phyloP scores from a whole-genome alignment of 768 basidiomycete species.

The Rhizopogon vesiculosus region DNA sequence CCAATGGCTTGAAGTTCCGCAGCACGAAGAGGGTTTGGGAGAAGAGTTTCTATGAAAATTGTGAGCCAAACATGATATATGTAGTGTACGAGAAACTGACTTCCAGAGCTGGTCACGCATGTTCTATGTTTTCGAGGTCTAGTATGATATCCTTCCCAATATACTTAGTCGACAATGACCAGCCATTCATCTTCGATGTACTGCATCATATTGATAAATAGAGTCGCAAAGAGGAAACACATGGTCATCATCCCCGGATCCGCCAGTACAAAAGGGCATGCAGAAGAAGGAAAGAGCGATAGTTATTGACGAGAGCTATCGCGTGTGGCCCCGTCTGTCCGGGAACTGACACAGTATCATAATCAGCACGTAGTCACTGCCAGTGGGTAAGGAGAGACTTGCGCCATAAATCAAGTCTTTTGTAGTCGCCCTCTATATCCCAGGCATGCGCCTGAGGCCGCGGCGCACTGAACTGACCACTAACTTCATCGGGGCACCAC shows the following conservation, averaged over 20 bases:
- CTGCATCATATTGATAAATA: conserved; percentile 6
- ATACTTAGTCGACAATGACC: conserved; percentile 4
- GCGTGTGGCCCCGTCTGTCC: conserved; percentile 14
- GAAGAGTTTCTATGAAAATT: background rate
- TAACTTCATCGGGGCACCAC: background rate
- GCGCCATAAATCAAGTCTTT: background rate
- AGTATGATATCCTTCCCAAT: conserved; percentile 5
- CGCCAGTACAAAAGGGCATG: conserved; percentile 6
- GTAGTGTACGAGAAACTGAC: background rate
- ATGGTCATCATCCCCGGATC: background rate
- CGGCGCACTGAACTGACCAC: background rate
- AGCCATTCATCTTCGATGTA: conserved; percentile 8
- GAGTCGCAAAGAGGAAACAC: background rate
- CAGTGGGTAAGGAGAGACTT: background rate
- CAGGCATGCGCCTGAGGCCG: background rate
- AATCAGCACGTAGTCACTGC: background rate
- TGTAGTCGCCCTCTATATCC: background rate
- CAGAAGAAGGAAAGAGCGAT: conserved; percentile 8
- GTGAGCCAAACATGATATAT: background rate
- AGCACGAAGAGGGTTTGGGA: conserved; percentile 1
- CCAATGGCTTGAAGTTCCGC: conserved; percentile 6
- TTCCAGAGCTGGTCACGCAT: conserved; percentile 2
- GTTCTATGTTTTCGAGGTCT: background rate
- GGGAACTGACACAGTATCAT: conserved; percentile 5
- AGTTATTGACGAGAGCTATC: conserved; percentile 13